Base-by-base conservation (phyloP, 2,329 filamentous ascomycete genomes). In the Davidsoniella neocaledoniae region DNA sequence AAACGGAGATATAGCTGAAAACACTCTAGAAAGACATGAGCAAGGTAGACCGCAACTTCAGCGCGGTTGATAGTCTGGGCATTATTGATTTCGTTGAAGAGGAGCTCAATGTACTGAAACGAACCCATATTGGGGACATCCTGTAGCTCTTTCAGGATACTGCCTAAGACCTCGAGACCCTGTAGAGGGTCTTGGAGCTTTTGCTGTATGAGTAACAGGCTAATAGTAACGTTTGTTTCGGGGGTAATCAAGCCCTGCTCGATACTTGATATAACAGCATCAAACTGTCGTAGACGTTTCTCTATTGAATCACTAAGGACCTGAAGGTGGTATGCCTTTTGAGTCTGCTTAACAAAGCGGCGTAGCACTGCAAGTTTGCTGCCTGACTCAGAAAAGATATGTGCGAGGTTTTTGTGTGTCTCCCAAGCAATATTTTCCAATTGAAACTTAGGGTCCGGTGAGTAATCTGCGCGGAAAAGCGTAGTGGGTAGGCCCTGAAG, bases 1-100 rank as follows among this genome's bases (percentile, higher is more conserved):
- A 87, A 85, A 38, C 78, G 78, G 37, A 93, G 70, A 61, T 94
- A 96, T 1, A 86, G 78, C 51, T 79, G 76, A 52, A 95, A 82
- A 59, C 86, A 94, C 43, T 82, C 74, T 50, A 91, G 79, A 59
- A 95, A 91, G 3, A 91, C 69, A 0, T 67, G 66, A 1, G 77
- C 77, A 4, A 91, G 67, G 38, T 75, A 78, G 38, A 67, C 63
- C 58, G 85, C 91, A 1, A 74, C 67, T 0, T 62, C 61, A 2
- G 70, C 66, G 50, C 85, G 76, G 1, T 81, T 82, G 14, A 76
- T 73, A 42, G 85, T 70, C 59, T 94, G 87, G 0, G 81, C 74
- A 47, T 75, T 66, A 52, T 77, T 81, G 1, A 81, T 75, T 19
- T 79, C 71, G 38, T 85, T 76, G 58, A 82, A 94, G 0, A 95